Conservation (phyloP, 2,329 filamentous ascomycete genomes). For the Xylaria sp. region DNA sequence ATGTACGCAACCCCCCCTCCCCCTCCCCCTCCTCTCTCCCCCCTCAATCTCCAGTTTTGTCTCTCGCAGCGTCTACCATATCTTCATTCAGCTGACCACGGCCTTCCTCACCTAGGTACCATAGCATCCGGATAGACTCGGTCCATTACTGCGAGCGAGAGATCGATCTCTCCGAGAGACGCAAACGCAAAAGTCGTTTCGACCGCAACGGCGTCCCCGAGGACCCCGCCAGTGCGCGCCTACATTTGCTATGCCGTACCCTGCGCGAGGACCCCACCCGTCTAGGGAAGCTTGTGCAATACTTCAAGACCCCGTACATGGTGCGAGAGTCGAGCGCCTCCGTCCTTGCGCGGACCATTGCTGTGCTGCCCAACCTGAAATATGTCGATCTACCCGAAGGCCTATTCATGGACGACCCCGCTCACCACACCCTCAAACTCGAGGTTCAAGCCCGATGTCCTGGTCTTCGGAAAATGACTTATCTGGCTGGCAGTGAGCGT, state of each 20-base stretch:
- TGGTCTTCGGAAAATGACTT: constrained; percentile 89
- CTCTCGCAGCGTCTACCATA: background rate
- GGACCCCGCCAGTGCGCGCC: constrained; percentile 78
- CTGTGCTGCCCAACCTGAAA: constrained; percentile 82
- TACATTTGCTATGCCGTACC: constrained; percentile 82
- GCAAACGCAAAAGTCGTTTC: constrained; percentile 78
- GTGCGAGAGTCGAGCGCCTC: constrained; percentile 86
- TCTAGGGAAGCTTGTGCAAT: constrained; percentile 76
- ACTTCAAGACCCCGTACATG: constrained; percentile 94
- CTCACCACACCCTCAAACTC: constrained; percentile 78
- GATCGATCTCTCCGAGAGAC: constrained; percentile 79
- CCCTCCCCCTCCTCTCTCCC: no score
- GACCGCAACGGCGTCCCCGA: constrained; percentile 82
- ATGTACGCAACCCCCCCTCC: constrained; percentile 63
- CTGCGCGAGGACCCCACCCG: constrained; percentile 78
- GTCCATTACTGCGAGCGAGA: constrained; percentile 96
- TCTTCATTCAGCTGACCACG: constrained; percentile 27
- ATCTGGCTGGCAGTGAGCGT: constrained; percentile 79
- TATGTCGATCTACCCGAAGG: constrained; percentile 93
- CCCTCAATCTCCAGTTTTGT: no score
- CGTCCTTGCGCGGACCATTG: constrained; percentile 85
- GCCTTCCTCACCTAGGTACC: constrained; percentile 67
- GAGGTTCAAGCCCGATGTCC: constrained; percentile 87
- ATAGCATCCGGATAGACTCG: constrained; percentile 89
- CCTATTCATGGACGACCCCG: constrained; percentile 82